Evolutionary conservation across 2,329 filamentous ascomycete species (phyloP), one percentile per base, ranked within the genome.

Genomic region (Graphiopsis chlorocephala): DNA sequence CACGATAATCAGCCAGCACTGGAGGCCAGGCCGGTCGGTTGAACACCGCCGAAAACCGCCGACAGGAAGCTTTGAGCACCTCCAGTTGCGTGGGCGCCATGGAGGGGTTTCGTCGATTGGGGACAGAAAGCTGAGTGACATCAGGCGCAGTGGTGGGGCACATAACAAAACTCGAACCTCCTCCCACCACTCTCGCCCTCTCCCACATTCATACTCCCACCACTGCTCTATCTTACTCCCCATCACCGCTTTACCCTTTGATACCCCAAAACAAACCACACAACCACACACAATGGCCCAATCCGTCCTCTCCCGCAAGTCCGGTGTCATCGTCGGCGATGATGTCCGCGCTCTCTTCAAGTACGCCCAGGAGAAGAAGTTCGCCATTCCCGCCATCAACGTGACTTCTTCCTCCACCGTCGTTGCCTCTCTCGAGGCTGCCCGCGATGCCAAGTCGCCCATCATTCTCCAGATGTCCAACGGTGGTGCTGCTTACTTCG

Each of bases 391-490:
- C 63, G 71, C 72, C 67, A 74, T 78, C 72, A 97, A 98, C 83
- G 91, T 96, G 77, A 98, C 94, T 73, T 96, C 93, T 48, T 96
- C 91, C 68, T 97, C 92, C 68, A 92, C 90, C 68, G 90, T 88
- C 69, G 90, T 97, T 71, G 88, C 92, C 74, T 83, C 92, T 63
- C 92, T 99, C 73, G 95, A 99, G 86, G 95, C 95, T 78, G 95
- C 95, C 73, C 90, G 92, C 75, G 93, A 98, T 81, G 84, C 88
- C 78, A 96, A 96, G 81, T 86, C 91, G 67, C 95, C 95, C 74
- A 89, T 97, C 81, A 90, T 97, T 81, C 88, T 98, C 72, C 95
- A 98, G 84, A 85, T 91, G 75, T 96, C 91, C 74, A 92, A 98
- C 82, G 95, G 95, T 76, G 93, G 93, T 82, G 90, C 92, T 69